These are phyloP conservation scores for Claviceps pusilla DNA, from an alignment of 2,329 filamentous ascomycete genomes.

Conservation along the genomic window DNA sequence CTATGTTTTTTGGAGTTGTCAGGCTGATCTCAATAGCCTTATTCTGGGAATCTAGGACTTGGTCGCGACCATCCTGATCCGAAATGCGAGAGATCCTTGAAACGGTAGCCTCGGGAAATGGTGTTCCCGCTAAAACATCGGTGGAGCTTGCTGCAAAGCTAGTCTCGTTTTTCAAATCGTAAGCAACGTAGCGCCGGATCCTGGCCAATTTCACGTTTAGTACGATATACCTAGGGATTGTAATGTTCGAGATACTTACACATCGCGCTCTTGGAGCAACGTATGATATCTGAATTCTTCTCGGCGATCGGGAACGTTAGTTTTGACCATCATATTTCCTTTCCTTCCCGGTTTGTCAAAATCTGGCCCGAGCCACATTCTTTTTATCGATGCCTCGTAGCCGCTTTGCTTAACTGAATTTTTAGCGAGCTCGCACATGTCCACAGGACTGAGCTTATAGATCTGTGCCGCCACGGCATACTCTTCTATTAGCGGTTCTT, in stretches of 20 bases:
- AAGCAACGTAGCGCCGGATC: slow-evolving; percentile 27
- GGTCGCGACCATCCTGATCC: background rate
- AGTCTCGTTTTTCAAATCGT: slow-evolving; percentile 14
- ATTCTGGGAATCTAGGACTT: background rate
- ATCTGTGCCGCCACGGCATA: slow-evolving; percentile 97
- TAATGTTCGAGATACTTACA: slow-evolving; percentile 41
- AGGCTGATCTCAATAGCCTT: background rate
- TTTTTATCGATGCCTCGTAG: slow-evolving; percentile 78
- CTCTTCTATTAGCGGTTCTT: slow-evolving; percentile 93
- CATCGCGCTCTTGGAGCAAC: slow-evolving; percentile 62
- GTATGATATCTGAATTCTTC: slow-evolving; percentile 85
- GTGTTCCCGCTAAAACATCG: background rate
- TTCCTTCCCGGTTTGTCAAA: slow-evolving; percentile 64
- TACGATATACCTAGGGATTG: background rate
- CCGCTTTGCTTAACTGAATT: slow-evolving; percentile 92
- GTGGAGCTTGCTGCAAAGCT: slow-evolving; percentile 1
- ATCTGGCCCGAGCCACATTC: slow-evolving; percentile 73
- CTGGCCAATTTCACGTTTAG: slow-evolving; percentile 12
- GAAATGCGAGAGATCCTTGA: background rate
- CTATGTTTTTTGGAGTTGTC: background rate
- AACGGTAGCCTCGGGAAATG: background rate
- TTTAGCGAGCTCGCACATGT: slow-evolving; percentile 97
- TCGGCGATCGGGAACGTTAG: slow-evolving; percentile 85
- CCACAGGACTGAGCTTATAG: slow-evolving; percentile 89
- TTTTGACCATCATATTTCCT: slow-evolving; percentile 89